Base-by-base conservation (phyloP, 2,329 filamentous ascomycete species). In the Pseudocercospora pini-densiflorae region DNA sequence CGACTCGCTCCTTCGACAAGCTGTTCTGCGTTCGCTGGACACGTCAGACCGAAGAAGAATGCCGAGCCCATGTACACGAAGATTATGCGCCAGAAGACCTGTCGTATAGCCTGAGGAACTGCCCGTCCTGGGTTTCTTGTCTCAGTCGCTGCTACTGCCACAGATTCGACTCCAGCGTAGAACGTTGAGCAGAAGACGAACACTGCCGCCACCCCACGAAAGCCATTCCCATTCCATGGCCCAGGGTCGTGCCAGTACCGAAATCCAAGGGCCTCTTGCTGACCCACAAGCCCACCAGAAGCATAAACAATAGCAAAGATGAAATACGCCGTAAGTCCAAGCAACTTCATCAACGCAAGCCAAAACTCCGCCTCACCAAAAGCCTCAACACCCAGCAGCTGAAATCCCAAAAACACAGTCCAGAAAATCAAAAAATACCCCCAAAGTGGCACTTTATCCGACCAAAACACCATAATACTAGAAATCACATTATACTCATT, bases 21-120 rank as follows among this genome's bases (percentile, higher is more conserved):
- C 0, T 85, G 86, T 3, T 84, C 79, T 0, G 89, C 87, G 70
- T 93, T 87, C 67, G 89, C 88, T 0, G 90, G 90, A 70, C 90
- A 91, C 0, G 90, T 90, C 2, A 94, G 83, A 8, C 91, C 90
- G 66, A 91, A 92, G 80, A 92, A 92, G 75, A 93, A 87, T 33
- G 90, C 90, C 8, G 86, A 86, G 40, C 90, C 90, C 83, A 92
- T 89, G 59, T 90, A 88, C 65, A 89, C 86, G 43, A 90, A 79
- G 47, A 77, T 69, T 66, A 77, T 77, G 5, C 76, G 69, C 67
- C 71, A 74, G 62, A 77, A 77, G 33, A 76, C 74, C 59, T 77
- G 75, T 24, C 70, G 67, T 45, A 77, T 77, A 2, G 76, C 75
- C 31, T 71, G 68, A 1, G 76, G 76, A 1, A 78, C 71, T 1